Conservation (phyloP, 805 yeast species). For the Spathaspora passalidarum region DNA sequence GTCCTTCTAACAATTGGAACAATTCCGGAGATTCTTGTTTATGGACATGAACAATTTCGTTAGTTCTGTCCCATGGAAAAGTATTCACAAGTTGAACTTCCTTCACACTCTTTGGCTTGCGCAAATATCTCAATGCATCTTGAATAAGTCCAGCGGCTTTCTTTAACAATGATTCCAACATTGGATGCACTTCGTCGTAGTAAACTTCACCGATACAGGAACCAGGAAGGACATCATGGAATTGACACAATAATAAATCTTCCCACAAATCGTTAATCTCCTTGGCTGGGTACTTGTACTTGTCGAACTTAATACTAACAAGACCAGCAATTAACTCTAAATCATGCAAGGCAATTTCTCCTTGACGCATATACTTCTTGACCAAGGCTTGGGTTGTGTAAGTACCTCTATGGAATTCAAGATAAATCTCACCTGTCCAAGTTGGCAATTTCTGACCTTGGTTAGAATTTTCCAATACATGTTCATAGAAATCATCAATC, state of each 20-base stretch:
- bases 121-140: slow-evolving; percentile 46
- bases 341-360: slow-evolving; percentile 79
- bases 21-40: slow-evolving; percentile 14
- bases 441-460: slow-evolving; percentile 69
- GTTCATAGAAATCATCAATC: slow-evolving; percentile 77
- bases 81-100: slow-evolving; percentile 43
- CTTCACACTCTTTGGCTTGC: slow-evolving; percentile 5
- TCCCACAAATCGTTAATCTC: slow-evolving; percentile 80
- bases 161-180: slow-evolving; percentile 57
- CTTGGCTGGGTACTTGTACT: slow-evolving; percentile 68
- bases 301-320: slow-evolving; percentile 53
- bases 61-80: slow-evolving; percentile 58
- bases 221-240: slow-evolving; percentile 98
- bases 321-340: slow-evolving; percentile 79
- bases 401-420: slow-evolving; percentile 96
- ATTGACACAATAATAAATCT: slow-evolving; percentile 83
- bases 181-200: slow-evolving; percentile 77
- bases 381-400: slow-evolving; percentile 91
- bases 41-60: slow-evolving; percentile 41
- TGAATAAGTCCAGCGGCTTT: slow-evolving; percentile 51
- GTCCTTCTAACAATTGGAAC: slow-evolving; percentile 11
- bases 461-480: slow-evolving; percentile 57
- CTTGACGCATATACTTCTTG: slow-evolving; percentile 72
- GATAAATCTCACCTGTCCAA: slow-evolving; percentile 92
- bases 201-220: slow-evolving; percentile 91